phyloP scores from a whole-genome alignment of 768 basidiomycete species.

The Lentinula raphanica region DNA sequence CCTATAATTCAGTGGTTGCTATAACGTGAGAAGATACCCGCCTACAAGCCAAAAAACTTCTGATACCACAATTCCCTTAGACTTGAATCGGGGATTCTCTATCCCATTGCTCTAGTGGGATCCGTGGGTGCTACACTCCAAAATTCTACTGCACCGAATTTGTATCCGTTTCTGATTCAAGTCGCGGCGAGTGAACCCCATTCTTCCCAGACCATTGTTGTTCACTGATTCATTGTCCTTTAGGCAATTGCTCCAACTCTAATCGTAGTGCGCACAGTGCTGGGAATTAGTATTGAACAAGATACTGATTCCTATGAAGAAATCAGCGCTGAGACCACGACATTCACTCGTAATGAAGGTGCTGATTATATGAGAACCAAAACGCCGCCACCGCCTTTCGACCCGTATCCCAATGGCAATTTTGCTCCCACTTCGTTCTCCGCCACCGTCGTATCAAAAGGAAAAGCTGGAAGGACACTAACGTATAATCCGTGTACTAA shows the following conservation, averaged over 20 bases:
- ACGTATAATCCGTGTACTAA: background rate
- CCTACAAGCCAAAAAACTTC: too few species aligned
- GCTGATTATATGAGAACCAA: background rate
- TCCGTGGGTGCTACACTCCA: background rate
- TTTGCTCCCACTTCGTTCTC: background rate
- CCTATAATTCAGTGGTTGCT: background rate
- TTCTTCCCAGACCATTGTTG: background rate
- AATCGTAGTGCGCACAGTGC: background rate
- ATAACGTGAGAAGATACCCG: conserved; percentile 6
- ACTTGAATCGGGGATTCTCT: background rate
- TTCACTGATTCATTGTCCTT: background rate
- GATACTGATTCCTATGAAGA: background rate
- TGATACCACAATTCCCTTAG: too few species aligned
- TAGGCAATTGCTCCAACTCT: background rate
- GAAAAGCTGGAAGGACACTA: background rate
- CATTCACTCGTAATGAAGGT: background rate
- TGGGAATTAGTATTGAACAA: background rate
- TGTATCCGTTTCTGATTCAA: background rate
- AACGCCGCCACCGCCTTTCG: background rate
- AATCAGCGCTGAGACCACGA: background rate
- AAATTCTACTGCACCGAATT: background rate
- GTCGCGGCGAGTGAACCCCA: background rate
- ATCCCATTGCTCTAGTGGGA: background rate
- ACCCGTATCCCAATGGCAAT: background rate
- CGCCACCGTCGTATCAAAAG: background rate